phyloP scores from a whole-genome alignment of 371 early-diverging fungal species.

The Mucor saturninus region DNA sequence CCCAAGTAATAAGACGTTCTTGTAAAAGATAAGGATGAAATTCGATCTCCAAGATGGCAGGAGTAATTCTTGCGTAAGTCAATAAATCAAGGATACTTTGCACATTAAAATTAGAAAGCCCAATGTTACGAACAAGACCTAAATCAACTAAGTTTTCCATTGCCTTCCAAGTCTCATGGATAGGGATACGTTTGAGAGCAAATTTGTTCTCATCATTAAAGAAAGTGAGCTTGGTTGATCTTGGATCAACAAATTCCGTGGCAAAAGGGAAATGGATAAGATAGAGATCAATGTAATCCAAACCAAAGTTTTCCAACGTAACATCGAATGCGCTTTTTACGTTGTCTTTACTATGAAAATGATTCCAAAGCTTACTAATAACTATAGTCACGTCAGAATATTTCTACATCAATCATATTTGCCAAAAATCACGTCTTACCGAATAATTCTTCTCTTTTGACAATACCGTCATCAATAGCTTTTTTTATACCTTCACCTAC shows the following conservation, averaged over 20 bases:
- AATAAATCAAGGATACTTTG: constrained; percentile 39
- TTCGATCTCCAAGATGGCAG: constrained; percentile 52
- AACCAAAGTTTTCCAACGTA: constrained; percentile 49
- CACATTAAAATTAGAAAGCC: constrained; percentile 65
- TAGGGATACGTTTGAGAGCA: constrained; percentile 50
- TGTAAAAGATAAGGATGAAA: constrained; percentile 52
- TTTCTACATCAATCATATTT: not conserved
- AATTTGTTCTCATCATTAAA: constrained; percentile 5
- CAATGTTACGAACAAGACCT: constrained; percentile 54
- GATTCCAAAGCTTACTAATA: constrained; percentile 78
- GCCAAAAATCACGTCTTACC: constrained; percentile 29
- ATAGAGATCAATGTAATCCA: constrained; percentile 71
- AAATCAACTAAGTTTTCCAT: constrained; percentile 52
- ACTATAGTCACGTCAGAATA: constrained; percentile 39
- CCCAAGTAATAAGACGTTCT: constrained; percentile 11
- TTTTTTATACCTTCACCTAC: constrained; percentile 66
- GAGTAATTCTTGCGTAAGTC: constrained; percentile 40
- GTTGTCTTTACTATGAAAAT: constrained; percentile 50
- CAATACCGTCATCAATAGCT: constrained; percentile 58
- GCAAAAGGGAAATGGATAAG: constrained; percentile 51
- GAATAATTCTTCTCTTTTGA: constrained; percentile 65
- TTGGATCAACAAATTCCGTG: constrained; percentile 7
- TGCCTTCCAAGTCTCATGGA: constrained; percentile 49
- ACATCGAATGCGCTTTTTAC: constrained; percentile 53
- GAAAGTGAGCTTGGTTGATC: constrained; percentile 24